Conservation (phyloP, 2,329 filamentous ascomycete species). For the Talaromyces atroroseus region DNA sequence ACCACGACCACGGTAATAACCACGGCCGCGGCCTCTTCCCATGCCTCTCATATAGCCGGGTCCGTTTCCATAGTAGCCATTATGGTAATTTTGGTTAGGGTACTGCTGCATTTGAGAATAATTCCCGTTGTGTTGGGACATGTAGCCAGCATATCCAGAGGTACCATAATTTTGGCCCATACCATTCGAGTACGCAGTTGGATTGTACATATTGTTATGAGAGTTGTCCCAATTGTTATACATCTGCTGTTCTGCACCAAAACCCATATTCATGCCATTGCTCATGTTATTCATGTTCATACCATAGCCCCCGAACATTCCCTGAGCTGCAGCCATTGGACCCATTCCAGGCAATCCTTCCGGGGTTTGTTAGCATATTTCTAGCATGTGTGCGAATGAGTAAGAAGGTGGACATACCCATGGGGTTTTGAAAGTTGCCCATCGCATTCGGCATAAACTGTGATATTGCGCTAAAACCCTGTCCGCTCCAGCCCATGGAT, state of each 20-base stretch:
- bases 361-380: constrained; percentile 19
- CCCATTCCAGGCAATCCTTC: constrained; percentile 80
- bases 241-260: constrained; percentile 53
- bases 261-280: constrained; percentile 69
- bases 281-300: constrained; percentile 86
- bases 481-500: constrained; percentile 57
- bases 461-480: constrained; percentile 69
- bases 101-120: constrained; percentile 57
- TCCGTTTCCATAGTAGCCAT: constrained; percentile 73
- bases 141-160: constrained; percentile 63
- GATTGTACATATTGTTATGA: constrained; percentile 67
- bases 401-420: constrained; percentile 61
- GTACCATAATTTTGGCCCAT: constrained; percentile 79
- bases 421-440: constrained; percentile 69
- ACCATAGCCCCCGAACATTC: constrained; percentile 46
- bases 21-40: constrained; percentile 57
- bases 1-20: constrained; percentile 38
- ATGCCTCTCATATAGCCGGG: constrained; percentile 61
- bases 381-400: background rate
- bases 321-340: constrained; percentile 45
- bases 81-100: constrained; percentile 60
- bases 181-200: constrained; percentile 68
- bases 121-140: constrained; percentile 71
- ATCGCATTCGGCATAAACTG: constrained; percentile 51
- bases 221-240: constrained; percentile 77